Evolutionary conservation across 495 filamentous ascomycete genomes (phyloP), one percentile per base, ranked within the genome.

Genomic region (Aspergillus cavernicola): DNA sequence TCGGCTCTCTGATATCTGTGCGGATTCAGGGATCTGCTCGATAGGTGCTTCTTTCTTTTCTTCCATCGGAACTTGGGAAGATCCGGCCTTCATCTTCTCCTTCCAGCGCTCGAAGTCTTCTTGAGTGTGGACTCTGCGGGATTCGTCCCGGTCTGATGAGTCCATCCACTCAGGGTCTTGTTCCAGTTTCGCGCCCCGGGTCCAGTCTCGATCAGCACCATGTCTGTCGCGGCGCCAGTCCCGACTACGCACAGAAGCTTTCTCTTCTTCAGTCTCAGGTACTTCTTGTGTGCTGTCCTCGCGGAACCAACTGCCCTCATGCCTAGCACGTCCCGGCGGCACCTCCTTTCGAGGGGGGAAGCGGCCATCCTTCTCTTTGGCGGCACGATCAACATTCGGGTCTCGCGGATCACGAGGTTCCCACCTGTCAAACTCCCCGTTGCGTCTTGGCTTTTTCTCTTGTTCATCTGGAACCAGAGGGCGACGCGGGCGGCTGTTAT

Each of bases 61-160:
- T 32, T 69, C 79, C 5, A 51, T 66, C 64, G 63, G 63, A 58
- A 58, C 45, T 61, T 69, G 52, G 23, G 63, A 60, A 38, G 72
- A 73, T 63, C 74, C 68, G 23, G 85, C 84, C 66, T 92, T 96
- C 92, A 95, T 95, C 43, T 73, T 76, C 58, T 93, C 89, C 72
- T 97, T 96, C 83, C 95, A 98, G 53, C 86, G 86, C 69, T 96
- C 86, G 66, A 98, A 97, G 50, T 97, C 90, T 61, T 95, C 90
- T 62, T 88, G 85, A 9, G 88, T 95, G 63, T 87, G 88, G 15
- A 77, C 83, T 50, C 83, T 72, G 49, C 76, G 82, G 38, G 77
- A 66, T 55, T 85, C 85, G 43, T 85, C 81, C 42, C 86, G 88
- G 33, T 82, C 82, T 29, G 84, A 85, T 50, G 88, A 83, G 65